These are phyloP conservation scores for Chrysosporium queenslandicum DNA, from an alignment of 2,329 filamentous ascomycete species.

Conservation along the genomic window DNA sequence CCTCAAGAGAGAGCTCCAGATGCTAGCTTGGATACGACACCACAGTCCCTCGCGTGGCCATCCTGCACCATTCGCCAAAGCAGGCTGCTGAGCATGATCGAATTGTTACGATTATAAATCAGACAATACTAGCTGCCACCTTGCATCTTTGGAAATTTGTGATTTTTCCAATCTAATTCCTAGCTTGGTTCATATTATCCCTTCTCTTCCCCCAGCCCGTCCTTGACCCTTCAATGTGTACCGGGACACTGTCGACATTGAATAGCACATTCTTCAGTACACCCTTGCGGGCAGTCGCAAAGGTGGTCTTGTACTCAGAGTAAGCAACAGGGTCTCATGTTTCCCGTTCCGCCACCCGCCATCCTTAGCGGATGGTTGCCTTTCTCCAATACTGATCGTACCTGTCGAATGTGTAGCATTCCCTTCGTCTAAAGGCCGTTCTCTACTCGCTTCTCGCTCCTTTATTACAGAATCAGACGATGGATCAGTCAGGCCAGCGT, in stretches of 20 bases:
- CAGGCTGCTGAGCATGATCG: background rate
- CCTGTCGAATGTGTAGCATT: background rate
- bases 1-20: constrained; percentile 4
- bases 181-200: too few relatives aligned
- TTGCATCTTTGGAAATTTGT: background rate
- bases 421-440: background rate
- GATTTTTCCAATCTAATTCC: too few relatives aligned
- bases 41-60: background rate
- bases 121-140: background rate
- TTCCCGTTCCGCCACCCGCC: background rate
- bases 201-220: too few relatives aligned
- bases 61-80: background rate
- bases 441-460: background rate
- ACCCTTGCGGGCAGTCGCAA: background rate
- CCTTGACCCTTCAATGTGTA: constrained; percentile 3
- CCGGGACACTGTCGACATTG: background rate
- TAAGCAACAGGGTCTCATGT: too few relatives aligned
- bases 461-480: constrained; percentile 14
- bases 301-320: background rate
- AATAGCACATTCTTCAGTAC: background rate
- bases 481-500: constrained; percentile 27
- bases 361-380: background rate
- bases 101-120: background rate
- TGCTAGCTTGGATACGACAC: background rate
- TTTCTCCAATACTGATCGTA: background rate